Evolutionary conservation across 2,329 filamentous ascomycete genomes (phyloP).

Genomic region (Monosporascus sp.): DNA sequence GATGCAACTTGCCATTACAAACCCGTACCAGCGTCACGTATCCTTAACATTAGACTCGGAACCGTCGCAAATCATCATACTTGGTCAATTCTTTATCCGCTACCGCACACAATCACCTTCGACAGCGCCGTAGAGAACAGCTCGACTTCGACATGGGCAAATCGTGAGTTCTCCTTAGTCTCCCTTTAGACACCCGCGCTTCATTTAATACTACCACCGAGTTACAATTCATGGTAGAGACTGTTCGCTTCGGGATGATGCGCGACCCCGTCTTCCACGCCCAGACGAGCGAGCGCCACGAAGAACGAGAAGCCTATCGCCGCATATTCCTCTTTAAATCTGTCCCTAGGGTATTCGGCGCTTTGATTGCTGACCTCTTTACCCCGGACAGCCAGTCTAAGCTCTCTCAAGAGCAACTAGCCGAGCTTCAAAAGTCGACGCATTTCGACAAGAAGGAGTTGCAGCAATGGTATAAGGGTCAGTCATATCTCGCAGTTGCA

Average conservation of each 20-base stretch:
- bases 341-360: no score
- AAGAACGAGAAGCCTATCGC: no score
- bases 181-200: not conserved
- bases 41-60: not conserved
- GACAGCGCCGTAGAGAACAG: not conserved
- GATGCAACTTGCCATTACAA: not conserved
- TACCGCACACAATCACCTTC: not conserved
- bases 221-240: not conserved
- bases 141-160: not conserved
- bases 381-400: constrained; percentile 76
- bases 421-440: constrained; percentile 91
- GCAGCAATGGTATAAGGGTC: constrained; percentile 99
- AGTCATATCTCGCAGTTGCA: constrained; percentile 20
- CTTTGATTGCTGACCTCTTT: not conserved
- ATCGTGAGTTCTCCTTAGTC: not conserved
- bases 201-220: not conserved
- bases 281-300: not conserved
- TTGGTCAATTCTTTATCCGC: not conserved
- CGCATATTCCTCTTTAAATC: no score
- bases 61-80: not conserved
- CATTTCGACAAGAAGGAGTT: constrained; percentile 99
- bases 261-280: no score
- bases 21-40: not conserved
- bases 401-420: constrained; percentile 92
- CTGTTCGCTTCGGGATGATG: not conserved